Percentiles rank a stretch among this genome's conserved stretches.
Conservation (phyloP, 345 rosid genomes). For the Ceriops zippeliana region DNA sequence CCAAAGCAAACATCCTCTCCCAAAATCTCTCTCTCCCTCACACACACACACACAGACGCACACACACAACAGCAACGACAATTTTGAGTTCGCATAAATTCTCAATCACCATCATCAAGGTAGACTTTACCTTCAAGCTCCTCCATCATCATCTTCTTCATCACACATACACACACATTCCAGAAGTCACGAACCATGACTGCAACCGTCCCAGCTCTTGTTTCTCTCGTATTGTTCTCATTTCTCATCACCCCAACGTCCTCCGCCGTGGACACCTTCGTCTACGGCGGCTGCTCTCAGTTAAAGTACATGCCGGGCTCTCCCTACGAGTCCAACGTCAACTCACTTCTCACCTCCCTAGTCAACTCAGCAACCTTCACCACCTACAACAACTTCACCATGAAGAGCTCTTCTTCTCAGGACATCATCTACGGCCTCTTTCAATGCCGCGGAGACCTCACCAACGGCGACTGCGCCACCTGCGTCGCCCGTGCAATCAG, state of each 20-base stretch:
- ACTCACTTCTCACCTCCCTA: conserved; percentile 27
- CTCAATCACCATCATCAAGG: background rate
- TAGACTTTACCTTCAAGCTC: background rate
- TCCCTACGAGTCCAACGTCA: conserved; percentile 29
- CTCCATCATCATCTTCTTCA: background rate
- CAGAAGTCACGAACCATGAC: conserved; percentile 6
- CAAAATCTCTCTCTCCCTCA: background rate
- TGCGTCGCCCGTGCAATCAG: conserved; percentile 25
- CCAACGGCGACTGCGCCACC: conserved; percentile 16
- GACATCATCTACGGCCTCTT: conserved; percentile 30
- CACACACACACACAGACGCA: conserved; percentile 2
- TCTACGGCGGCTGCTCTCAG: conserved; percentile 30
- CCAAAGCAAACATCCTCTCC: conserved; percentile 42
- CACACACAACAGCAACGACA: background rate
- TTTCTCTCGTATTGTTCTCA: conserved; percentile 6
- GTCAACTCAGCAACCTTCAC: conserved; percentile 31
- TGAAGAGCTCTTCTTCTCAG: conserved; percentile 9
- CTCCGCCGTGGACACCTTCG: conserved; percentile 21
- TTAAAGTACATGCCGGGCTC: conserved; percentile 21
- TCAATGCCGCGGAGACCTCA: conserved; percentile 38
- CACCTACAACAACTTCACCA: conserved; percentile 28
- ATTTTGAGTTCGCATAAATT: background rate
- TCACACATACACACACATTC: background rate
- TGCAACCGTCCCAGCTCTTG: background rate
- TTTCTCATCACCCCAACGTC: conserved; percentile 7